A percentile compares a stretch with the other conserved stretches of the same genome.
phyloP scores from a whole-genome alignment of 139 green algal genomes.

The Coelastrella sp. region DNA sequence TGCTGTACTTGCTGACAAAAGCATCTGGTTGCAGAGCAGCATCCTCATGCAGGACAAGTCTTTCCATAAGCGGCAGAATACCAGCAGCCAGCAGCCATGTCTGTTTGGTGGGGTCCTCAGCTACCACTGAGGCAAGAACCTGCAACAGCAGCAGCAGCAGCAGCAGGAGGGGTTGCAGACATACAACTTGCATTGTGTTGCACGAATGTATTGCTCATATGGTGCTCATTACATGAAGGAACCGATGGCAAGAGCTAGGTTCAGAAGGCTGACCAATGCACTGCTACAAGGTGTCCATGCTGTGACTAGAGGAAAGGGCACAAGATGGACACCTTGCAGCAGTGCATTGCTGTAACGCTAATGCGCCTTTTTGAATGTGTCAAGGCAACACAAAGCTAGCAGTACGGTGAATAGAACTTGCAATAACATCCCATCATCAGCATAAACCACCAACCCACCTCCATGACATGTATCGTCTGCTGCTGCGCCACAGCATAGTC shows the following conservation, averaged over 20 bases:
- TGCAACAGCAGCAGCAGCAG: conserved; percentile 49
- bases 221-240: too few species aligned
- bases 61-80: conserved; percentile 73
- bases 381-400: not conserved
- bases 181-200: not conserved
- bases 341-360: too few species aligned
- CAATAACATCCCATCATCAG: too few species aligned
- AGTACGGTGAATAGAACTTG: not conserved
- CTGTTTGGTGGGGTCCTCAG: conserved; percentile 65
- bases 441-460: conserved; percentile 55
- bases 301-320: too few species aligned
- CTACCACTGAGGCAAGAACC: conserved; percentile 73
- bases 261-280: too few species aligned
- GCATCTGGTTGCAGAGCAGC: not conserved
- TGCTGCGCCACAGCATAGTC: conserved; percentile 62
- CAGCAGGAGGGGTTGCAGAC: not conserved
- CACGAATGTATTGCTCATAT: not conserved
- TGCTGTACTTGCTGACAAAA: conserved; percentile 1
- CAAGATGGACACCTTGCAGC: too few species aligned
- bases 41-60: conserved; percentile 51
- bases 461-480: conserved; percentile 56
- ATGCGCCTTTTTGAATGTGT: not conserved
- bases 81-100: conserved; percentile 71
- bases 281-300: too few species aligned
- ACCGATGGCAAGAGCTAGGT: too few species aligned